Conservation (phyloP, 306 rosid genomes). For the Urtica urens region DNA sequence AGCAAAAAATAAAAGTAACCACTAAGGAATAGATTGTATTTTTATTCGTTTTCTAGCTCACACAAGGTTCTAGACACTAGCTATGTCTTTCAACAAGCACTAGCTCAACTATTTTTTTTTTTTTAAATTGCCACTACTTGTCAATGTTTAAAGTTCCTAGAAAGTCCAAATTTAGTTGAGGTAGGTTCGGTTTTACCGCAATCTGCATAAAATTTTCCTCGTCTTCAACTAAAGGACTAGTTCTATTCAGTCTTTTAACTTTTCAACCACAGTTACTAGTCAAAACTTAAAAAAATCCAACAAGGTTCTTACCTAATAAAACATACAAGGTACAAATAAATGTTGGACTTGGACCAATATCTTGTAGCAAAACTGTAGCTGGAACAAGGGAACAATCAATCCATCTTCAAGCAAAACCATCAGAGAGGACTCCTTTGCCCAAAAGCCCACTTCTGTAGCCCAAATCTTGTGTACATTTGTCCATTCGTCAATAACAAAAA, state of each 20-base stretch:
- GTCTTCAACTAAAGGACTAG: no score
- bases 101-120: neutral
- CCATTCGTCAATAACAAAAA: no score
- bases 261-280: neutral
- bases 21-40: no score
- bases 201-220: no score
- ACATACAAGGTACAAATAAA: no score
- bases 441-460: neutral
- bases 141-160: constrained; percentile 6
- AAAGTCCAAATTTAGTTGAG: constrained; percentile 4
- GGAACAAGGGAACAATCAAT: no score
- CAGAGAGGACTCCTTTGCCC: neutral
- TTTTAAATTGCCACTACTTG: neutral
- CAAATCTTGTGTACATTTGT: neutral
- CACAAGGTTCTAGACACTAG: no score
- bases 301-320: neutral
- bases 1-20: no score
- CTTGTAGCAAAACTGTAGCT: constrained; percentile 3
- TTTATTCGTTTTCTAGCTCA: no score
- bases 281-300: neutral
- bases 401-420: constrained; percentile 8
- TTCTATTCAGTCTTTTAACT: no score
- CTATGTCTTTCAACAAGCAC: constrained; percentile 1
- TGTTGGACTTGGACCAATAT: neutral
- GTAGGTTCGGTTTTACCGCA: constrained; percentile 22